Base-by-base conservation (phyloP, 371 early-diverging fungal species). In the Rhizopus arrhizus region DNA sequence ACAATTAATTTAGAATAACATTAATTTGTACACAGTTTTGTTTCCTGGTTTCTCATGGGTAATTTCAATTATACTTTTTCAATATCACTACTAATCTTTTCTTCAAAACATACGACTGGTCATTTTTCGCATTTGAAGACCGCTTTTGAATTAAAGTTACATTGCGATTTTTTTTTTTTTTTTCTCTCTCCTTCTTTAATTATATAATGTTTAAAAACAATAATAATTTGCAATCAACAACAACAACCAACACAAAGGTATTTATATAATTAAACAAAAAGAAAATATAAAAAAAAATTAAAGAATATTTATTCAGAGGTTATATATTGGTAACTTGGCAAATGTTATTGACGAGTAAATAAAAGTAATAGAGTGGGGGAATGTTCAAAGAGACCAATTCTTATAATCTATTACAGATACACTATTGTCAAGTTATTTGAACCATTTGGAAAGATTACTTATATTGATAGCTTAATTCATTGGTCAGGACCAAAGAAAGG, bases 371-470 rank as follows among this genome's bases (percentile, higher is more conserved):
- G 12, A 22, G 22, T 22, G 22, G 22, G 22, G 40, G 8, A 40
- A 40, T 1, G 12, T 10, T 40, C 40, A 40, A 2, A 40, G 12
- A 40, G 12, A 40, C 10, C 10, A 40, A 40, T 7, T 12, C 10
- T 40, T 40, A 40, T 12, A 40, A 10, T 10, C 10, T 40, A 12
- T 40, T 0, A 40, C 52, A 85, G 87, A 59, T 87, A 85, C 68
- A 72, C 80, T 0, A 69, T 88, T 33, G 67, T 86, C 32, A 84
- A 85, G 60, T 64, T 89, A n/a, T 89, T 87, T 64, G 72, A 85
- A 58, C 84, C 86, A 10, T 86, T 73, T 72, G 89, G 89, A 36
- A 85, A 86, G 66, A 86, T 89, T 55, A 86, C 82, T 12, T 79
- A 73, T 49, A 66, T 87, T 33, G 86, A 87, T 54, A 84, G 77